Evolutionary conservation across 805 yeast species (phyloP).

Genomic region (Yamadazyma insecticola): DNA sequence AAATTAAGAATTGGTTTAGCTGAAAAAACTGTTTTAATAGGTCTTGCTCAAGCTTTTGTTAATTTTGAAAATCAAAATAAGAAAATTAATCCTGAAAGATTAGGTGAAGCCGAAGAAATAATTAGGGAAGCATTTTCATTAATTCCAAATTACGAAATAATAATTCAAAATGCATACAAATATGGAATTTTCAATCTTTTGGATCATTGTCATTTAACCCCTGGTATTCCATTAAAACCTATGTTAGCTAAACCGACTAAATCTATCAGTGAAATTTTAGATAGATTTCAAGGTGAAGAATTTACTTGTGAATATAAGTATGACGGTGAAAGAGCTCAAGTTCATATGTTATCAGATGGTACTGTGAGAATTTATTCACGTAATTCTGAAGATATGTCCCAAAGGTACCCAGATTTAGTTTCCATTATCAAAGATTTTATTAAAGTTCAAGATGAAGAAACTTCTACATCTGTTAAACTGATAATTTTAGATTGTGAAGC

Average conservation of each 20-base stretch:
- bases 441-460: slow-evolving; percentile 20
- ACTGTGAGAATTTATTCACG: slow-evolving; percentile 78
- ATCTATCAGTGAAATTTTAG: slow-evolving; percentile 85
- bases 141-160: slow-evolving; percentile 81
- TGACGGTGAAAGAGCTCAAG: slow-evolving; percentile 97
- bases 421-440: slow-evolving; percentile 61
- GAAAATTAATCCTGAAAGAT: slow-evolving; percentile 34
- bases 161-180: slow-evolving; percentile 61
- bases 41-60: slow-evolving; percentile 79
- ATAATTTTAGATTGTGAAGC: slow-evolving; percentile 94
- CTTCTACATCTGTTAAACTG: slow-evolving; percentile 16
- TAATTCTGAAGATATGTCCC: slow-evolving; percentile 96
- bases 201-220: slow-evolving; percentile 69
- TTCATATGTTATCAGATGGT: slow-evolving; percentile 68
- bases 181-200: slow-evolving; percentile 64
- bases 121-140: slow-evolving; percentile 85
- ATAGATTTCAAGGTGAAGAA: slow-evolving; percentile 75
- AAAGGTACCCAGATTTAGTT: slow-evolving; percentile 87
- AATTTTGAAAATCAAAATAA: slow-evolving; percentile 44
- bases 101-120: slow-evolving; percentile 67
- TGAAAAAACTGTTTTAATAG: slow-evolving; percentile 82
- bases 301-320: slow-evolving; percentile 97
- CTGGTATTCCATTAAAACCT: slow-evolving; percentile 94
- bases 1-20: slow-evolving; percentile 91
- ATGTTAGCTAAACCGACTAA: slow-evolving; percentile 99